Evolutionary conservation across 2,329 filamentous ascomycete genomes (phyloP), one percentile per base, ranked within the genome.

Genomic region (Cladosporium sp.): DNA sequence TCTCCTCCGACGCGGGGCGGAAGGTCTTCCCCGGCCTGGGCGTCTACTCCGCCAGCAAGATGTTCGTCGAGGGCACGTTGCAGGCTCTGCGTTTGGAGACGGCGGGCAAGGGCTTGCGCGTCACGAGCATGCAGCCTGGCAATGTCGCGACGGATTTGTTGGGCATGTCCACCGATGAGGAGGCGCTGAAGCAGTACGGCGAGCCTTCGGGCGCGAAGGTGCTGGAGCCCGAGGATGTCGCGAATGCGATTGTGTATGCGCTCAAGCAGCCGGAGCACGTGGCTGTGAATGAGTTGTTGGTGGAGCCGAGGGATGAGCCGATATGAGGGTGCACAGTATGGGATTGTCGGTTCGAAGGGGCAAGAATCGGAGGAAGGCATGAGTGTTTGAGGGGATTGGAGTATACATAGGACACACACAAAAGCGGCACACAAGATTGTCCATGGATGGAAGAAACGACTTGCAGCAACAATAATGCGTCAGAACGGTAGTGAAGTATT

Each of bases 41-140:
- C 47, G 87, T 92, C 30, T 92, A 92, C 75, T 89, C 85, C 0
- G 88, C 85, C 20, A 86, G 81, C 68, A 92, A 92, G 66, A 89
- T 91, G 77, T 92, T 92, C 64, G 86, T 92, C 49, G 88, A 92
- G 67, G 87, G 86, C 1, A 87, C 86, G 0, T 75, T 92, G n/a
- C 87, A 91, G 68, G 76, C 76, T 27, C 69, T 92, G 57, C 81
- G 88, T 7, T 70, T 91, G 7, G 88, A 92, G 74, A 91, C 86
- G 0, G 87, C 84, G 0, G 86, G 85, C 0, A 80, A 79, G 0
- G 88, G 88, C 0, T 69, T 92, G 43, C 76, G 86, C 2, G 86
- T 92, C 36, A 90, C 87, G 0, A 76, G 79, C 30, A 77, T 92
- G 2, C 88, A 92, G 71, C 88, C 88, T 0, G 88, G 88, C 1